Evolutionary conservation across 2,329 filamentous ascomycete genomes (phyloP).

Genomic region (Nemania bipapillata): DNA sequence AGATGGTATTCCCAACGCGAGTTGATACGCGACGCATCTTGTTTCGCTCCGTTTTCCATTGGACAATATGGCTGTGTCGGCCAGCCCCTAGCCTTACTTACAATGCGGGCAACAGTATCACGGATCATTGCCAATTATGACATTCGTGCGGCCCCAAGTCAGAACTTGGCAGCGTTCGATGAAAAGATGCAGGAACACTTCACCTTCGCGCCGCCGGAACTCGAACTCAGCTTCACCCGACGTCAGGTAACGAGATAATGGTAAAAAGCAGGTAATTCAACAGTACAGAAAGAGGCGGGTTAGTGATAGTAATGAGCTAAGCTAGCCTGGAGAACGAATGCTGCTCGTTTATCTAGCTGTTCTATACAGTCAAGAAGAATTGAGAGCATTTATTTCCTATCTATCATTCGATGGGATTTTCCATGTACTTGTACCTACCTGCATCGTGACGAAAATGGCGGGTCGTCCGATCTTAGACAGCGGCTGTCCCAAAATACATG

Average conservation of each 20-base stretch:
- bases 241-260: not conserved
- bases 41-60: slow-evolving; percentile 40
- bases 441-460: too few species aligned
- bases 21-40: slow-evolving; percentile 37
- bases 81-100: slow-evolving; percentile 19
- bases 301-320: not conserved
- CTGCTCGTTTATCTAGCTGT: not conserved
- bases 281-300: not conserved
- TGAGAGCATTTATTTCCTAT: too few species aligned
- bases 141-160: slow-evolving; percentile 6
- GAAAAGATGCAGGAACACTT: slow-evolving; percentile 28
- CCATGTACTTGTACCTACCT: too few species aligned
- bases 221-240: slow-evolving; percentile 19
- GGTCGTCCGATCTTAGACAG: too few species aligned
- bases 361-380: too few species aligned
- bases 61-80: slow-evolving; percentile 25
- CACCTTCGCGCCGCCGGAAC: not conserved
- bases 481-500: too few species aligned
- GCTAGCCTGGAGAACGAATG: not conserved
- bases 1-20: slow-evolving; percentile 42
- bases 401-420: too few species aligned
- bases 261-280: not conserved
- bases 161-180: slow-evolving; percentile 7
- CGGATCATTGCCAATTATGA: slow-evolving; percentile 32
- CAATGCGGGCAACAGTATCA: slow-evolving; percentile 17